Base-by-base conservation (phyloP, 441 rosid species). In the Erodium chrysanthum region DNA sequence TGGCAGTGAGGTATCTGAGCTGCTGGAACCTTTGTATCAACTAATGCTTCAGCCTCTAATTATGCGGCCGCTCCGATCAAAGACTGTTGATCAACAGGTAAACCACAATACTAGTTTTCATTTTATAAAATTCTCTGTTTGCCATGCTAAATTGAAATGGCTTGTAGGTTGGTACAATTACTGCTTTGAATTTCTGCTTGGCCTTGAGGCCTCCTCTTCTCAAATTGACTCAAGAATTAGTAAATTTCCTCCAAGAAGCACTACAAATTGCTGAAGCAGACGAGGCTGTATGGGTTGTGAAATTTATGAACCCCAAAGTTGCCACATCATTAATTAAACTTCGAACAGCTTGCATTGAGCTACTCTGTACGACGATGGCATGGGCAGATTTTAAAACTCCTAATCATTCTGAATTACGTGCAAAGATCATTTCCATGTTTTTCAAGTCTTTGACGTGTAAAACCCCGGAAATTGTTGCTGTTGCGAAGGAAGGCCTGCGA, bases 21-120 rank as follows among this genome's bases (percentile, higher is more conserved):
- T 95, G 79, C 99, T 95, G 68, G 98, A 92, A 78, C 89, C 95
- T 65, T 81, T 92, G 74, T 86, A 92, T 82, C 99, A 92, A 66
- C 91, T 86, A 31, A 70, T 92, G 81, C 89, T 95, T 79, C 98
- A 92, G 81, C 98, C 96, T 75, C 97, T 87, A 70, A 83, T 95
- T 48, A 64, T 79, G 78, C 95, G 97, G 4, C 92, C 97, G 11
- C 91, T 92, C 44, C 84, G 97, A 69, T 83, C 86, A 46, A 95
- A 87, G 83, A 90, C 98, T 78, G 85, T 95, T 77, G 98, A 95
- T 81, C 98, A 95, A 75, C 98, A 92, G 97, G 99, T 94, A 76
- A 75, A 68, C 65, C 66, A 31, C 77, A 61, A 67, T 74, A 64
- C 63, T 83, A 17, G 33, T 66, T 74, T 66, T 67, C 18, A 17